Evolutionary conservation across 2,329 filamentous ascomycete species (phyloP).

Genomic region (Diaporthe longicolla): DNA sequence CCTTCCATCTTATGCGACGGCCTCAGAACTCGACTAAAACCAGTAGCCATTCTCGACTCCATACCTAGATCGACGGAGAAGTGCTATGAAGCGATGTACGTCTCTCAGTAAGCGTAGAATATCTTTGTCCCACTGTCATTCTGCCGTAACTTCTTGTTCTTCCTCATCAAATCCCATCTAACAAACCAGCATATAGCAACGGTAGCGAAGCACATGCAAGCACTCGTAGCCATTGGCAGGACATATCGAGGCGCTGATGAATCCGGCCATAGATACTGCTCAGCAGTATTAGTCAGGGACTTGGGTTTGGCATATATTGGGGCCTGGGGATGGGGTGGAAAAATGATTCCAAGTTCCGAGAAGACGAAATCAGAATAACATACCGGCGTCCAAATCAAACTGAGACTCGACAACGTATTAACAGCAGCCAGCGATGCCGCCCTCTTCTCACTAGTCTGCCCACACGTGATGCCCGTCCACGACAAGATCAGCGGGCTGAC

Average conservation of each 20-base stretch:
- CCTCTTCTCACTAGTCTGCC: constrained; percentile 63
- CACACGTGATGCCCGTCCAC: constrained; percentile 58
- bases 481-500: constrained; percentile 61
- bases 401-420: constrained; percentile 19
- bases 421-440: constrained; percentile 56
- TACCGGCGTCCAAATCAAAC: constrained; percentile 32
- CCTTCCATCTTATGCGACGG: too few relatives aligned
- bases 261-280: constrained; percentile 34
- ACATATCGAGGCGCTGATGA: constrained; percentile 16
- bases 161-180: constrained; percentile 13
- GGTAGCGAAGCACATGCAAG: constrained; percentile 4
- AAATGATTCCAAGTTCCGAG: too few relatives aligned
- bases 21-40: not conserved
- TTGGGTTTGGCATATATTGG: too few relatives aligned
- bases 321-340: too few relatives aligned
- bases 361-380: not conserved
- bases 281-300: not conserved
- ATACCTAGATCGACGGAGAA: not conserved
- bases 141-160: constrained; percentile 8
- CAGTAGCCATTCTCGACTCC: too few relatives aligned
- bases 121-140: not conserved
- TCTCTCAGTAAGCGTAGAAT: constrained; percentile 29
- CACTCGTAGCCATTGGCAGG: constrained; percentile 17
- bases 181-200: constrained; percentile 14
- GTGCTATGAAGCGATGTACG: not conserved